Conservation (phyloP, 164 flowering plant species). For the Nymphaea colorata region DNA sequence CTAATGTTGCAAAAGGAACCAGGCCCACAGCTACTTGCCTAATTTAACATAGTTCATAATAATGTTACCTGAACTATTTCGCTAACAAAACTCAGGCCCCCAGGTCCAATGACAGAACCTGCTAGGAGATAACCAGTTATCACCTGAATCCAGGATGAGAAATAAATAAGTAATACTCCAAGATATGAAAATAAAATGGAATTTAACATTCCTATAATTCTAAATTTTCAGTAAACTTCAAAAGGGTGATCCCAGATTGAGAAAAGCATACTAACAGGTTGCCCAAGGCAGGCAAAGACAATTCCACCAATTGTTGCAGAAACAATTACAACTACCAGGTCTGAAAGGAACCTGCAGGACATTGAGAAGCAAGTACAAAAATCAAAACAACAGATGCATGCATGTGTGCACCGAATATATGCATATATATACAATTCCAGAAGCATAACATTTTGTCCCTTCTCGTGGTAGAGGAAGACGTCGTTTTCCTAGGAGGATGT, state of each 20-base stretch:
- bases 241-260: neutral
- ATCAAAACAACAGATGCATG: neutral
- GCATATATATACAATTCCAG: too few species aligned
- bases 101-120: conserved; percentile 92
- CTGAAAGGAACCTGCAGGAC: conserved; percentile 71
- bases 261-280: conserved; percentile 58
- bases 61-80: conserved; percentile 87
- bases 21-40: neutral
- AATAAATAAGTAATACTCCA: neutral
- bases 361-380: neutral
- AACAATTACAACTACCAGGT: conserved; percentile 89
- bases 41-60: neutral
- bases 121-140: conserved; percentile 23
- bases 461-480: too few species aligned
- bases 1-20: too few species aligned
- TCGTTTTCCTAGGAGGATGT: too few species aligned
- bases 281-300: conserved; percentile 80
- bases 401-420: neutral
- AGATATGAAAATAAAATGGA: neutral
- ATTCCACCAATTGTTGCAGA: conserved; percentile 98
- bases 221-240: neutral
- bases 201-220: neutral
- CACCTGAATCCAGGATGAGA: conserved; percentile 3
- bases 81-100: conserved; percentile 74
- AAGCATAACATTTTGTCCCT: too few species aligned